These are phyloP conservation scores for Taiwanofungus camphoratus DNA, from an alignment of 1,284 basidiomycete species.

Conservation along the genomic window DNA sequence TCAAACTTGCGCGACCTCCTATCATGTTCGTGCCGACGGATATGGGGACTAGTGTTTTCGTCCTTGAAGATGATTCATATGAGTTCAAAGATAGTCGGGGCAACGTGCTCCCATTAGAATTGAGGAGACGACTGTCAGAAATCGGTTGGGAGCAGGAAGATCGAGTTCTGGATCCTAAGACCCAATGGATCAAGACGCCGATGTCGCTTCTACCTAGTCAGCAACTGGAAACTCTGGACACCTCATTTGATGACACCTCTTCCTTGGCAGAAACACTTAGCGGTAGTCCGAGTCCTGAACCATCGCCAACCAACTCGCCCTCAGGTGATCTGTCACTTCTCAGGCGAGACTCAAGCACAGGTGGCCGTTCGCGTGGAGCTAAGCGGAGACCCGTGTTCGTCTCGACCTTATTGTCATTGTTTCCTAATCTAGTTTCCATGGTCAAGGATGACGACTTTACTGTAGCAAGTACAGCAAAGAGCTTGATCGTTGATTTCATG, in stretches of 20 bases:
- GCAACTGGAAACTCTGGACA: slow-evolving; percentile 47
- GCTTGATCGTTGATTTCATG: slow-evolving; percentile 62
- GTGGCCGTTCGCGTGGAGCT: slow-evolving; percentile 36
- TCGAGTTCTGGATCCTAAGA: slow-evolving; percentile 45
- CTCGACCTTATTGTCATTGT: slow-evolving; percentile 46
- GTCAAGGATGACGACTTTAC: slow-evolving; percentile 48
- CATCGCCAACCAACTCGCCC: slow-evolving; percentile 31
- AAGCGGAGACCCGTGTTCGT: slow-evolving; percentile 64
- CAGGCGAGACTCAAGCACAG: slow-evolving; percentile 50
- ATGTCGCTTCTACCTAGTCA: slow-evolving; percentile 54
- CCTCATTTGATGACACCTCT: slow-evolving; percentile 16
- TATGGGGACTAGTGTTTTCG: slow-evolving; percentile 54
- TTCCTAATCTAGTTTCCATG: slow-evolving; percentile 47
- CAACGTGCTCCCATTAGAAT: slow-evolving; percentile 48
- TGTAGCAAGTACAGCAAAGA: slow-evolving; percentile 52
- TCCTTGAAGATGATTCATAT: slow-evolving; percentile 47
- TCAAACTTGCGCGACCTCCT: slow-evolving; percentile 59
- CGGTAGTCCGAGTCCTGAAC: slow-evolving; percentile 31
- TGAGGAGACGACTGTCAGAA: slow-evolving; percentile 57
- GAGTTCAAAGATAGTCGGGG: slow-evolving; percentile 42
- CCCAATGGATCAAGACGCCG: slow-evolving; percentile 55
- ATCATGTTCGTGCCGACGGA: slow-evolving; percentile 66
- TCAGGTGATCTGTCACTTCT: slow-evolving; percentile 31
- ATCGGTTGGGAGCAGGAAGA: slow-evolving; percentile 68
- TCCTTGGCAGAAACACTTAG: slow-evolving; percentile 7